A percentile compares a stretch with the other conserved stretches of the same genome.
phyloP scores from a whole-genome alignment of 495 filamentous ascomycete genomes.

The Trypethelium eluteriae region DNA sequence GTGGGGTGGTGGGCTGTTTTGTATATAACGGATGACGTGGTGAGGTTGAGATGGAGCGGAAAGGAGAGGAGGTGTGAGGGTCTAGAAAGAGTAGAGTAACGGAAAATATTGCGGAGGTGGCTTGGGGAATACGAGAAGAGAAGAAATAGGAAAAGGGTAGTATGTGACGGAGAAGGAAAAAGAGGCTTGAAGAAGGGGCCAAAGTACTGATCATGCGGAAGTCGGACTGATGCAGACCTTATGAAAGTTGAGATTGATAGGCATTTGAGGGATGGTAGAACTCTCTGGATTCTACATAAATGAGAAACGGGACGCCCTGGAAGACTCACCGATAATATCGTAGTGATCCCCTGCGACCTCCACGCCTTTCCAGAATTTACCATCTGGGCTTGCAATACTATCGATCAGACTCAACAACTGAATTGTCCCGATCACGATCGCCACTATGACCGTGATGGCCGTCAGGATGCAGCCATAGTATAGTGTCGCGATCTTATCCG shows the following conservation, averaged over 20 bases:
- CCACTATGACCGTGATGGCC: conserved; percentile 76
- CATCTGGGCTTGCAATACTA: conserved; percentile 63
- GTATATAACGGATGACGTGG: neutral
- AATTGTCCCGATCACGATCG: conserved; percentile 74
- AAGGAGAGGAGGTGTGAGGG: neutral
- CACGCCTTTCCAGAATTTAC: conserved; percentile 82
- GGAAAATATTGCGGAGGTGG: too few relatives aligned
- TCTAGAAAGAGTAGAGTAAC: neutral
- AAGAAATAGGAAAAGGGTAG: neutral
- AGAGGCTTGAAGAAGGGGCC: too few relatives aligned
- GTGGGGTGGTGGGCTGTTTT: too few relatives aligned
- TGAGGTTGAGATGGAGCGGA: neutral
- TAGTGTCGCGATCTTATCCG: conserved; percentile 75
- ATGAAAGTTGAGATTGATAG: too few relatives aligned
- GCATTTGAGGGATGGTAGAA: too few relatives aligned
- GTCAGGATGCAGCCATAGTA: conserved; percentile 94
- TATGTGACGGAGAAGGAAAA: too few relatives aligned
- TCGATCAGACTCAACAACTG: conserved; percentile 72
- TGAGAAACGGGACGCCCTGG: neutral
- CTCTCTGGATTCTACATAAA: neutral
- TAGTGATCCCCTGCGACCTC: conserved; percentile 67
- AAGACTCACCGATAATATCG: conserved; percentile 62
- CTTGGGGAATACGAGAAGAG: neutral
- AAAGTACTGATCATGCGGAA: too few relatives aligned
- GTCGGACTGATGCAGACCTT: too few relatives aligned